Percentiles rank a stretch among this genome's conserved stretches.
Conservation (phyloP, 1,139 yeast genomes). For the Meyerozyma sp. region DNA sequence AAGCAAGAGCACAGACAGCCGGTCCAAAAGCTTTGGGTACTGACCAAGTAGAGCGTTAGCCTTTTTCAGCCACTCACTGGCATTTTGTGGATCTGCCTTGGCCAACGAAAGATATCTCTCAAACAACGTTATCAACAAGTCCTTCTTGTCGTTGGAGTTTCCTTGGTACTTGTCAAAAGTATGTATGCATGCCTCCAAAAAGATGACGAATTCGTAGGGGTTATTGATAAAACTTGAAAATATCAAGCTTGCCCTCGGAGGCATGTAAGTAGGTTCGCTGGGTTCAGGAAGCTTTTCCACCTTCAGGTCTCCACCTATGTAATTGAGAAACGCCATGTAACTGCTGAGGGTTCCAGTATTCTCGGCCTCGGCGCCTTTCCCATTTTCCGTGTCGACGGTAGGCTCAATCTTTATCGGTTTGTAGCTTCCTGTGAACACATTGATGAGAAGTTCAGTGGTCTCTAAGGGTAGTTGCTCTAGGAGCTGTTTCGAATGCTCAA, state of each 20-base stretch:
- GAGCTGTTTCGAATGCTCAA: conserved; percentile 60
- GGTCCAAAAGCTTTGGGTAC: conserved; percentile 45
- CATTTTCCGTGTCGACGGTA: conserved; percentile 5
- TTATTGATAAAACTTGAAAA: conserved; percentile 82
- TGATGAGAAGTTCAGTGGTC: conserved; percentile 76
- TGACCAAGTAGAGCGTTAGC: conserved; percentile 50
- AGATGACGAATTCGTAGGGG: conserved; percentile 87
- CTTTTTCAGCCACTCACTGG: conserved; percentile 53
- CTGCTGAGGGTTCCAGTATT: conserved; percentile 44
- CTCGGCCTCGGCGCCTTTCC: conserved; percentile 5
- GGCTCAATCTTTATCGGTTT: conserved; percentile 31
- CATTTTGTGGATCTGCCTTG: conserved; percentile 1
- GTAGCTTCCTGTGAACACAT: conserved; percentile 84
- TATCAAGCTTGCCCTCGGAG: conserved; percentile 85
- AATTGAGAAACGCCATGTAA: conserved; percentile 65
- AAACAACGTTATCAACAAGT: conserved; percentile 68
- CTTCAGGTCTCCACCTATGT: conserved; percentile 33
- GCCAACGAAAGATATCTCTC: conserved; percentile 75
- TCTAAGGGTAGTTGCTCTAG: conserved; percentile 71
- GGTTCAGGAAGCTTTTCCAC: conserved; percentile 3
- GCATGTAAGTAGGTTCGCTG: conserved; percentile 70
- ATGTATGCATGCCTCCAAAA: conserved; percentile 85
- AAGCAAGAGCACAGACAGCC: conserved; percentile 54
- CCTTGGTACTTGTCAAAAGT: conserved; percentile 77
- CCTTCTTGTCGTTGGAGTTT: conserved; percentile 60